Conservation (phyloP, 345 rosid species). For the Anastatica hierochuntica region DNA sequence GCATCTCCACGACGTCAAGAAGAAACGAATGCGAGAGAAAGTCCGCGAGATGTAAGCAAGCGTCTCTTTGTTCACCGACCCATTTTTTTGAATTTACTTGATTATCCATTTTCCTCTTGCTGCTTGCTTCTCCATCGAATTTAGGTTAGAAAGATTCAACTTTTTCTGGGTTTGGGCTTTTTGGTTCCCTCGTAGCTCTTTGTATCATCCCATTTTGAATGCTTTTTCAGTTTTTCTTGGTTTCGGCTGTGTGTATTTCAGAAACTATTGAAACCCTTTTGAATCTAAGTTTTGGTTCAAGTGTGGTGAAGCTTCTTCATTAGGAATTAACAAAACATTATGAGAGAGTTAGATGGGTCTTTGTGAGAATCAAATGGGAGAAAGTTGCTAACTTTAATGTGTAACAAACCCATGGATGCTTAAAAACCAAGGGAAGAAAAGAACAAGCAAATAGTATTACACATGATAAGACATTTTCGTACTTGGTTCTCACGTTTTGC, state of each 20-base stretch:
- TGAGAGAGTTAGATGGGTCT: not conserved
- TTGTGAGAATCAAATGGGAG: too few relatives aligned
- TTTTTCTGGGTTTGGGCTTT: not conserved
- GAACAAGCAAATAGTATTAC: not conserved
- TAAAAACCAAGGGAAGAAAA: too few relatives aligned
- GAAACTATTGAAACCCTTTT: not conserved
- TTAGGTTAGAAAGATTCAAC: not conserved
- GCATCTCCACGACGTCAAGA: slow-evolving; percentile 36
- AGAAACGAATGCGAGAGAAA: slow-evolving; percentile 64
- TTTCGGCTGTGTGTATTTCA: not conserved
- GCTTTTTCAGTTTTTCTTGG: not conserved
- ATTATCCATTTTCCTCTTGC: too few relatives aligned
- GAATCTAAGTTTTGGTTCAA: not conserved
- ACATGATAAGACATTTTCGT: not conserved
- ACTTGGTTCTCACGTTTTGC: slow-evolving; percentile 8
- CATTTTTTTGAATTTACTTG: not conserved
- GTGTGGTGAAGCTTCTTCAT: not conserved
- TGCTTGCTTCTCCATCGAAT: too few relatives aligned
- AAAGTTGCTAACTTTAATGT: too few relatives aligned
- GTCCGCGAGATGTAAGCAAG: slow-evolving; percentile 70
- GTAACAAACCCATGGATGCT: too few relatives aligned
- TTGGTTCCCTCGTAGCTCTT: not conserved
- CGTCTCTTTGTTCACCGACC: not conserved
- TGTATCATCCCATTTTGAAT: not conserved
- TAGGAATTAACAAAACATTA: not conserved